Conservation (phyloP, 176 grass and related monocot species). For the Guadua angustifolia region DNA sequence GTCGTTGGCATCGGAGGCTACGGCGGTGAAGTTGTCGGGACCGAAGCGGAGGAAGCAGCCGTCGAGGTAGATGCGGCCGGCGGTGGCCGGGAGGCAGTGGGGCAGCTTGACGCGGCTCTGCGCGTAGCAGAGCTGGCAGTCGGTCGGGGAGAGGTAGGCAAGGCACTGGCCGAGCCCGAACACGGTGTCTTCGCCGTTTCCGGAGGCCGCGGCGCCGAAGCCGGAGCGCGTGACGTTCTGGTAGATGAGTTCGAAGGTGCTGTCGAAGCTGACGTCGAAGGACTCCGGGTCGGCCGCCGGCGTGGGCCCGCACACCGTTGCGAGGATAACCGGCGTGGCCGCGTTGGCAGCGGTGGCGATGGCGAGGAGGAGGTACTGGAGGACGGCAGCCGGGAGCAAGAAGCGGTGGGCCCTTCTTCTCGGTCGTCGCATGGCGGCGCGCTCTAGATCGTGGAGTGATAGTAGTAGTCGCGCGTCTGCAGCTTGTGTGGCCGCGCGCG, state of each 20-base stretch:
- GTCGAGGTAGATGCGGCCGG: slow-evolving; percentile 67
- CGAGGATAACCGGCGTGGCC: slow-evolving; percentile 44
- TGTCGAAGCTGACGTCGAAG: slow-evolving; percentile 78
- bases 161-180: slow-evolving; percentile 75
- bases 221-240: slow-evolving; percentile 64
- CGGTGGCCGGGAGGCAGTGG: slow-evolving; percentile 62
- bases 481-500: too few species aligned
- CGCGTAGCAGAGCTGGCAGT: slow-evolving; percentile 82
- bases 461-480: background rate
- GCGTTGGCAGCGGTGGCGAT: background rate
- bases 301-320: slow-evolving; percentile 49
- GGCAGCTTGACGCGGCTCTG: slow-evolving; percentile 77
- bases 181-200: slow-evolving; percentile 25
- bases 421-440: background rate
- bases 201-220: slow-evolving; percentile 58
- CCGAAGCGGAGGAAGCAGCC: slow-evolving; percentile 86
- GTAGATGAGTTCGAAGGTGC: slow-evolving; percentile 61
- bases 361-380: slow-evolving; percentile 34
- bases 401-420: background rate
- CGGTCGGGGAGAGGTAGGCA: slow-evolving; percentile 60
- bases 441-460: background rate
- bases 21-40: slow-evolving; percentile 43
- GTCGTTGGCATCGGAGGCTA: slow-evolving; percentile 52
- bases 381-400: background rate
- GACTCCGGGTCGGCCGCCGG: slow-evolving; percentile 25